Evolutionary conservation across 805 yeast species (phyloP).

Genomic region (Wickerhamiella musiphila): DNA sequence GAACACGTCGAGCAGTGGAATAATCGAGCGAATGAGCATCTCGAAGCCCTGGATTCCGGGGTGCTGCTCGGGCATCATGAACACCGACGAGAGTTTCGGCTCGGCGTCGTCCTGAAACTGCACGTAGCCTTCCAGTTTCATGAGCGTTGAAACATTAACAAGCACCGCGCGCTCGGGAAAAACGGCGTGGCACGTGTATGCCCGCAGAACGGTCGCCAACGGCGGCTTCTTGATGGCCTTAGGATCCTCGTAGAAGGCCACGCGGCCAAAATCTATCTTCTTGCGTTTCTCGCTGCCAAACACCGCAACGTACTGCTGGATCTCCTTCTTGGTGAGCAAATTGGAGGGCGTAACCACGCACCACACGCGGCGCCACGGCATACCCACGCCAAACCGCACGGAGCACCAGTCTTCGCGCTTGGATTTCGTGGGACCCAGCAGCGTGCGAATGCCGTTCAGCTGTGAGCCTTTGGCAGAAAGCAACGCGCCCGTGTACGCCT

Average conservation of each 20-base stretch:
- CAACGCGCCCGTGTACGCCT: slow-evolving; percentile 91
- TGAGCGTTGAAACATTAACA: slow-evolving; percentile 73
- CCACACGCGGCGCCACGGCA: slow-evolving; percentile 94
- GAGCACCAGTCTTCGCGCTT: slow-evolving; percentile 88
- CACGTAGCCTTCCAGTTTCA: slow-evolving; percentile 75
- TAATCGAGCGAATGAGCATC: slow-evolving; percentile 62
- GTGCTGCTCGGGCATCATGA: slow-evolving; percentile 70
- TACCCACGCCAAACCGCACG: slow-evolving; percentile 89
- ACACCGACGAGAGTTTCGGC: slow-evolving; percentile 34
- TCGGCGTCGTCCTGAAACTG: slow-evolving; percentile 23
- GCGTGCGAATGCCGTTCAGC: slow-evolving; percentile 69
- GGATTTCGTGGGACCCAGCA: slow-evolving; percentile 70
- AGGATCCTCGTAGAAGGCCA: slow-evolving; percentile 69
- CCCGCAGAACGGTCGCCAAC: slow-evolving; percentile 61
- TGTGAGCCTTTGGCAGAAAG: slow-evolving; percentile 81
- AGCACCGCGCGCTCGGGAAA: slow-evolving; percentile 73
- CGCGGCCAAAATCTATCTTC: slow-evolving; percentile 35
- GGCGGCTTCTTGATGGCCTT: slow-evolving; percentile 47
- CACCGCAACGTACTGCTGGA: slow-evolving; percentile 16
- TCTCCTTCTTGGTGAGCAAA: slow-evolving; percentile 26
- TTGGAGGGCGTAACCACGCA: slow-evolving; percentile 57
- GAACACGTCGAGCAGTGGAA: slow-evolving; percentile 63
- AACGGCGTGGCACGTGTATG: slow-evolving; percentile 67
- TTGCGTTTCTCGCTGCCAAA: slow-evolving; percentile 23
- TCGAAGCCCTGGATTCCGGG: slow-evolving; percentile 73